phyloP scores from a whole-genome alignment of 129 eudicot genomes.

The Centella asiatica region DNA sequence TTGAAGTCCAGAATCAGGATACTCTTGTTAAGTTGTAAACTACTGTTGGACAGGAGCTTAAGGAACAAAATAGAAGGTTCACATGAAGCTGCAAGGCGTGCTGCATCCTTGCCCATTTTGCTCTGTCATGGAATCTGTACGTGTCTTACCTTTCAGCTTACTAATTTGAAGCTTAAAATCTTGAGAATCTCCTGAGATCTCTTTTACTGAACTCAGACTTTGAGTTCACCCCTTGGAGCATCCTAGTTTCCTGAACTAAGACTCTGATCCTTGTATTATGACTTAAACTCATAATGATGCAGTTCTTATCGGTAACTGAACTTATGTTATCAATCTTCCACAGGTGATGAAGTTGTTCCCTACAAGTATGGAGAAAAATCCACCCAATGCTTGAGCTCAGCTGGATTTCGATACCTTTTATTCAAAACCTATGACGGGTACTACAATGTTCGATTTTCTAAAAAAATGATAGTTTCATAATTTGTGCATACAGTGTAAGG shows the following conservation, averaged over 20 bases:
- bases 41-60: slow-evolving; percentile 40
- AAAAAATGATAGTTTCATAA: too few relatives aligned
- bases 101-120: slow-evolving; percentile 84
- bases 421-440: slow-evolving; percentile 53
- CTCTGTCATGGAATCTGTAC: slow-evolving; percentile 84
- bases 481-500: too few relatives aligned
- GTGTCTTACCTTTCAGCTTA: slow-evolving; percentile 13
- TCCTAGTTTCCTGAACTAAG: background rate
- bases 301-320: too few relatives aligned
- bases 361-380: slow-evolving; percentile 43
- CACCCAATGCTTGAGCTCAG: slow-evolving; percentile 27
- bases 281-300: too few relatives aligned
- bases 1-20: background rate
- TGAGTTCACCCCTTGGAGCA: background rate
- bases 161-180: background rate
- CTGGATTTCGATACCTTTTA: slow-evolving; percentile 42
- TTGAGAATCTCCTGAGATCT: background rate
- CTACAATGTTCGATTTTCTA: background rate
- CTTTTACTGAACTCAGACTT: background rate
- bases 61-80: slow-evolving; percentile 75
- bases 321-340: background rate
- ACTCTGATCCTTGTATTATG: background rate
- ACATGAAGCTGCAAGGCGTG: slow-evolving; percentile 84
- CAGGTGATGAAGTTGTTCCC: slow-evolving; percentile 62
- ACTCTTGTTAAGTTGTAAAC: background rate